These are phyloP conservation scores for Russula griseocarnosa DNA, from an alignment of 768 basidiomycete genomes.

Conservation along the genomic window DNA sequence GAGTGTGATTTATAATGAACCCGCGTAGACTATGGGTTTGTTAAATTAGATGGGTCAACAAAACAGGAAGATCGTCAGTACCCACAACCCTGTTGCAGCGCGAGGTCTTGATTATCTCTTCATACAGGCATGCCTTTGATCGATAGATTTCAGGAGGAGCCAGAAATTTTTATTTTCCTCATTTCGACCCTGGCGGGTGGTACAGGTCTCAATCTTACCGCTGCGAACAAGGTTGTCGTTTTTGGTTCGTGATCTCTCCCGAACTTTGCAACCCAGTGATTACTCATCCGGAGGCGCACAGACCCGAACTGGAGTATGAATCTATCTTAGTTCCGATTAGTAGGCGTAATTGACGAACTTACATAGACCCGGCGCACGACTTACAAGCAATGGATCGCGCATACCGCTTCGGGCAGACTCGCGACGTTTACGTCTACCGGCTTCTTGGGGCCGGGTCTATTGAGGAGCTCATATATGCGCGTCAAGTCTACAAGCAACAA, in stretches of 20 bases:
- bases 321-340: background rate
- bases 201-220: constrained; percentile 84
- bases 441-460: constrained; percentile 83
- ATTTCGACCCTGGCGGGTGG: constrained; percentile 92
- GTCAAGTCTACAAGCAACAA: constrained; percentile 91
- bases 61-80: constrained; percentile 60
- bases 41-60: constrained; percentile 78
- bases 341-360: constrained; percentile 2
- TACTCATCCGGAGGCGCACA: constrained; percentile 30
- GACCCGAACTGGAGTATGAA: constrained; percentile 93
- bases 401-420: constrained; percentile 81
- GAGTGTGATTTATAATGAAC: background rate
- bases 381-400: constrained; percentile 88
- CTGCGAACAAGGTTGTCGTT: constrained; percentile 92
- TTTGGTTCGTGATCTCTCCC: constrained; percentile 49
- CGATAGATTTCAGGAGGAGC: constrained; percentile 74
- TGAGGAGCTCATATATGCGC: constrained; percentile 83
- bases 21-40: constrained; percentile 49
- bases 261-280: background rate
- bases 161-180: constrained; percentile 72
- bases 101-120: constrained; percentile 5
- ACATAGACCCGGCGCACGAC: constrained; percentile 91
- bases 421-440: constrained; percentile 80
- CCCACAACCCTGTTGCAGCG: background rate
- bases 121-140: constrained; percentile 76